Conservation (phyloP, 495 filamentous ascomycete genomes). For the Daldinia concentrica region DNA sequence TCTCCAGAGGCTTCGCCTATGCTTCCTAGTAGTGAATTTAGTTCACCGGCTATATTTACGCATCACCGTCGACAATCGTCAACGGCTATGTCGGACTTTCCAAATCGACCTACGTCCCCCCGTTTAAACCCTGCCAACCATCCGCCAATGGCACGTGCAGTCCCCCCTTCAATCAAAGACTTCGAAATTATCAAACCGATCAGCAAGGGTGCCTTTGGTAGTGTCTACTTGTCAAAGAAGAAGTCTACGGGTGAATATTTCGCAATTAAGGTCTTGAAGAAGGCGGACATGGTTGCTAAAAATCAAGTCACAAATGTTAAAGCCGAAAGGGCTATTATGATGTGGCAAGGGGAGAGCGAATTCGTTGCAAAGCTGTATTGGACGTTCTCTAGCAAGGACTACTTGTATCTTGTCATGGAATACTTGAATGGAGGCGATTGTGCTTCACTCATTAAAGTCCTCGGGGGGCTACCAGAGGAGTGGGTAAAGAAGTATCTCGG, state of each 20-base stretch:
- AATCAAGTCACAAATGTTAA: conserved; percentile 99
- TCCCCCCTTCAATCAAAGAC: conserved; percentile 95
- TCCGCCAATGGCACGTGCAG: conserved; percentile 75
- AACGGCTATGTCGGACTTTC: conserved; percentile 75
- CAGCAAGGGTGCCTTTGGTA: conserved; percentile 98
- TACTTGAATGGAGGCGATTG: conserved; percentile 98
- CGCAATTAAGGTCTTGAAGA: conserved; percentile 97
- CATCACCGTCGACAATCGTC: conserved; percentile 95
- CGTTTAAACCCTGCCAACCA: conserved; percentile 78
- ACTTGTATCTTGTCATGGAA: conserved; percentile 98
- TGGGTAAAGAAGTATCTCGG: conserved; percentile 98
- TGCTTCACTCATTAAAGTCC: conserved; percentile 92
- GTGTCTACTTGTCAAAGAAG: conserved; percentile 97
- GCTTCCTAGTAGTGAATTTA: conserved; percentile 80
- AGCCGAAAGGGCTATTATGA: conserved; percentile 99
- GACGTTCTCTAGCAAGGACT: conserved; percentile 99
- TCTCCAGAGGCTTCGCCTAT: conserved; percentile 92
- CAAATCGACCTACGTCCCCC: conserved; percentile 77
- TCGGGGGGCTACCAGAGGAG: conserved; percentile 91
- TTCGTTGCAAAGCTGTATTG: conserved; percentile 99
- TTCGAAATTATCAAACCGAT: conserved; percentile 99
- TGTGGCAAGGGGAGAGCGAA: conserved; percentile 99
- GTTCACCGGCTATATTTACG: conserved; percentile 67
- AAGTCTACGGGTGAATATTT: conserved; percentile 98
- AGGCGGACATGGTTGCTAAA: conserved; percentile 99